A percentile compares a stretch with the other conserved stretches of the same genome.
Conservation (phyloP, 306 rosid species). For the Potentilla sterilis region DNA sequence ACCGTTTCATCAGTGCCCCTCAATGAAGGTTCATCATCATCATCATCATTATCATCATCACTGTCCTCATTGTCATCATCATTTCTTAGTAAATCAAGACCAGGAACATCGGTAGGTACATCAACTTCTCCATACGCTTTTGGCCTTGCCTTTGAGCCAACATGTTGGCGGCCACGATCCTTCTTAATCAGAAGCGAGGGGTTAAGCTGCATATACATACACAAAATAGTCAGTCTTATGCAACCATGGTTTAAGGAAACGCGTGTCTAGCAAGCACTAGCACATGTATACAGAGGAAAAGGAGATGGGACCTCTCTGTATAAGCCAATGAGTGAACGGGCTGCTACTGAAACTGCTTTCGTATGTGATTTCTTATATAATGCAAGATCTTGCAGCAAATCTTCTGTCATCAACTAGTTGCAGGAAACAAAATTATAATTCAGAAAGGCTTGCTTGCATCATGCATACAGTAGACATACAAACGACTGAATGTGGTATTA, state of each 20-base stretch:
- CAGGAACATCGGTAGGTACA: conserved; percentile 64
- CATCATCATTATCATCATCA: conserved; percentile 41
- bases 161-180: conserved; percentile 78
- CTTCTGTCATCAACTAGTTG: conserved; percentile 82
- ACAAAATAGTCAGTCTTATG: conserved; percentile 4
- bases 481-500: background rate
- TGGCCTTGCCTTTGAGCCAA: conserved; percentile 64
- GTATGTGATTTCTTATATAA: conserved; percentile 90
- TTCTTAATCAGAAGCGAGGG: conserved; percentile 85
- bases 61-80: conserved; percentile 39
- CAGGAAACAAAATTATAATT: conserved; percentile 33
- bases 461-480: background rate
- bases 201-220: conserved; percentile 59
- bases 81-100: conserved; percentile 56
- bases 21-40: conserved; percentile 34
- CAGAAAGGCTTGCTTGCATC: background rate
- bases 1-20: conserved; percentile 42
- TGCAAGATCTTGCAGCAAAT: conserved; percentile 89
- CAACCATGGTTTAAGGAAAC: background rate
- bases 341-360: conserved; percentile 83
- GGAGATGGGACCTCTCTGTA: conserved; percentile 64
- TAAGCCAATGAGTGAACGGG: conserved; percentile 78
- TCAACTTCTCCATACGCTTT: conserved; percentile 76
- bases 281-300: background rate
- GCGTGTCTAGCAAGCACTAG: conserved; percentile 2